Percentiles rank a stretch among this genome's conserved stretches.
Conservation (phyloP, 2,329 filamentous ascomycete species). For the Colletotrichum cordylinicola region DNA sequence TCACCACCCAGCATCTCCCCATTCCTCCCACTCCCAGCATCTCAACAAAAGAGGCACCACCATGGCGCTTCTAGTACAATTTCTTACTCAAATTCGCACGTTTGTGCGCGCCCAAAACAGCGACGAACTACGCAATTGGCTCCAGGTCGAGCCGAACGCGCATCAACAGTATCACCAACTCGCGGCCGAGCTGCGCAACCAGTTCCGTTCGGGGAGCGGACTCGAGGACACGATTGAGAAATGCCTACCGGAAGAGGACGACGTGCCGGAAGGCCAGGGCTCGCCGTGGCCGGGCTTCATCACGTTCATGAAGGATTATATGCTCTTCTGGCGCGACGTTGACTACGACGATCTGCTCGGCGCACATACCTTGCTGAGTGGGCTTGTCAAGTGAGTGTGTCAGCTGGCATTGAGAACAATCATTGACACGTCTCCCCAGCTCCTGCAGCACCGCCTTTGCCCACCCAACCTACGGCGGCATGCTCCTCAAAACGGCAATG, state of each 20-base stretch:
- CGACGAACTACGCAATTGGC: constrained; percentile 68
- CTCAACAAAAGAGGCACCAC: not conserved
- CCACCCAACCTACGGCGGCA: constrained; percentile 78
- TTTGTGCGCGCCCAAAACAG: constrained; percentile 71
- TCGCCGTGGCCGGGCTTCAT: constrained; percentile 79
- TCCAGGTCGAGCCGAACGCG: constrained; percentile 77
- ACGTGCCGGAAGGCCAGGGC: constrained; percentile 67
- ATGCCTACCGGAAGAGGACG: constrained; percentile 68
- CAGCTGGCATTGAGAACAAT: not conserved
- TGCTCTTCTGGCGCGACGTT: constrained; percentile 82
- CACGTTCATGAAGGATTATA: constrained; percentile 81
- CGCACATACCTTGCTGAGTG: constrained; percentile 77
- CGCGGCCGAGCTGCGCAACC: constrained; percentile 67
- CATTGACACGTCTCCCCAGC: constrained; percentile 46
- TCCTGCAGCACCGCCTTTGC: constrained; percentile 84
- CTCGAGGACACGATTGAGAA: constrained; percentile 69
- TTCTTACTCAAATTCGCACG: constrained; percentile 68
- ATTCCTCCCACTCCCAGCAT: not conserved
- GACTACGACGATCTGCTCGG: constrained; percentile 76
- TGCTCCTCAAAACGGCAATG: constrained; percentile 85
- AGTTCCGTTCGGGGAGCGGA: constrained; percentile 54
- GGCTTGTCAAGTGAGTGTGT: constrained; percentile 71
- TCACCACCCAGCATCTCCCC: not conserved
- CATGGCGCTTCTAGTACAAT: constrained; percentile 72
- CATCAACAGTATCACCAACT: constrained; percentile 72